Percentiles rank a stretch among this genome's conserved stretches.
Conservation (phyloP, 1,139 yeast genomes). For the Pichia sp. region DNA sequence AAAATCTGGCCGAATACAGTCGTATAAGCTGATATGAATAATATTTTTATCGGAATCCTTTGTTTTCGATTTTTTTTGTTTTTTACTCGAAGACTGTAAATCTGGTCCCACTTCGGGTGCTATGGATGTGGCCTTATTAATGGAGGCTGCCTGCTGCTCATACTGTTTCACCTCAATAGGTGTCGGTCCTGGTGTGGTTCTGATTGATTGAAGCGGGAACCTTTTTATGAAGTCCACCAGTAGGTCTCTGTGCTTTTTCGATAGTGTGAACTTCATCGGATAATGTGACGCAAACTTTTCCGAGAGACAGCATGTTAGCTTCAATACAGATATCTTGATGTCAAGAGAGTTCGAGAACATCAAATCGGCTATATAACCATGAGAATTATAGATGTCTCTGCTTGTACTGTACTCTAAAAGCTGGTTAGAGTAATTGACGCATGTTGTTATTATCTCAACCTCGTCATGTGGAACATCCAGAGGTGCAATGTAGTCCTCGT, state of each 20-base stretch:
- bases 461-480: conserved; percentile 45
- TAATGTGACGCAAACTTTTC: conserved; percentile 40
- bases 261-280: conserved; percentile 23
- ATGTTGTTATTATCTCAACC: conserved; percentile 41
- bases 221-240: conserved; percentile 50
- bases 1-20: conserved; percentile 45
- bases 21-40: conserved; percentile 48
- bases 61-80: conserved; percentile 17
- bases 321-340: conserved; percentile 59
- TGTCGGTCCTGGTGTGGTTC: conserved; percentile 25
- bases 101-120: not conserved
- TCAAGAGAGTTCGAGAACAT: conserved; percentile 52
- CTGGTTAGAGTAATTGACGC: conserved; percentile 58
- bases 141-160: not conserved
- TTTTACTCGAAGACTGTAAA: conserved; percentile 31
- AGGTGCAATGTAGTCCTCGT: conserved; percentile 44
- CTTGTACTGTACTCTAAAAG: conserved; percentile 69
- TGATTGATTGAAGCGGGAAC: conserved; percentile 50
- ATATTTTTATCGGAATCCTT: conserved; percentile 8
- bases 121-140: conserved; percentile 1
- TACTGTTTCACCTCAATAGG: conserved; percentile 12
- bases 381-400: conserved; percentile 62
- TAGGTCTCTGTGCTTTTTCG: conserved; percentile 39
- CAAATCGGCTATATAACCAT: conserved; percentile 57
- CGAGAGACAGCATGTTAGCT: conserved; percentile 39